Conservation (phyloP, 768 basidiomycete genomes). For the Leccinum olivaceopallidum region DNA sequence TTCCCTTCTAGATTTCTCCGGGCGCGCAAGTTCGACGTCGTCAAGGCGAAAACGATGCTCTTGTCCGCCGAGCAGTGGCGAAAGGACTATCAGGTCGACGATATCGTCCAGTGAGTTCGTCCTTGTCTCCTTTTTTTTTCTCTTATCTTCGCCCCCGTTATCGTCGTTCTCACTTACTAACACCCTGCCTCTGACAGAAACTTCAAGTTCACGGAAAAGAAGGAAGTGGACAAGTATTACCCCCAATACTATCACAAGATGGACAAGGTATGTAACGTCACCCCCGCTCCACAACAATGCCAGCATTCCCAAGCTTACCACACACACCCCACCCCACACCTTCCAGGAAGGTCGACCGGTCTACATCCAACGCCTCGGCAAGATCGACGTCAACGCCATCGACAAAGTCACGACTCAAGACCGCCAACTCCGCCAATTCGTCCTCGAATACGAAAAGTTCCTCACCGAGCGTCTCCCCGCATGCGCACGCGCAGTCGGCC, state of each 20-base stretch:
- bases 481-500: conserved; percentile 66
- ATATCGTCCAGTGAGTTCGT: conserved; percentile 58
- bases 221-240: conserved; percentile 86
- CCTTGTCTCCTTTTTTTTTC: no score
- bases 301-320: background rate
- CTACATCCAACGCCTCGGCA: conserved; percentile 92
- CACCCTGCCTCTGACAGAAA: conserved; percentile 43
- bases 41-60: conserved; percentile 83
- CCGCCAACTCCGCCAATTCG: conserved; percentile 85
- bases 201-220: conserved; percentile 86
- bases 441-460: conserved; percentile 92
- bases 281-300: background rate
- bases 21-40: conserved; percentile 89
- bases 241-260: conserved; percentile 96
- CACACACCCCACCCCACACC: no score
- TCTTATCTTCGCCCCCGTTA: background rate
- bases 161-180: background rate
- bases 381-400: conserved; percentile 83
- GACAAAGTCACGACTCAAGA: conserved; percentile 83
- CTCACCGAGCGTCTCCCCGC: conserved; percentile 78
- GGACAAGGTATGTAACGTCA: conserved; percentile 64
- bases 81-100: conserved; percentile 79
- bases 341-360: conserved; percentile 88
- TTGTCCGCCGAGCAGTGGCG: conserved; percentile 85
- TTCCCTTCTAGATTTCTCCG: conserved; percentile 71